These are phyloP conservation scores for Kalmanozyma brasiliensis DNA, from an alignment of 1,284 basidiomycete species.

Conservation along the genomic window DNA sequence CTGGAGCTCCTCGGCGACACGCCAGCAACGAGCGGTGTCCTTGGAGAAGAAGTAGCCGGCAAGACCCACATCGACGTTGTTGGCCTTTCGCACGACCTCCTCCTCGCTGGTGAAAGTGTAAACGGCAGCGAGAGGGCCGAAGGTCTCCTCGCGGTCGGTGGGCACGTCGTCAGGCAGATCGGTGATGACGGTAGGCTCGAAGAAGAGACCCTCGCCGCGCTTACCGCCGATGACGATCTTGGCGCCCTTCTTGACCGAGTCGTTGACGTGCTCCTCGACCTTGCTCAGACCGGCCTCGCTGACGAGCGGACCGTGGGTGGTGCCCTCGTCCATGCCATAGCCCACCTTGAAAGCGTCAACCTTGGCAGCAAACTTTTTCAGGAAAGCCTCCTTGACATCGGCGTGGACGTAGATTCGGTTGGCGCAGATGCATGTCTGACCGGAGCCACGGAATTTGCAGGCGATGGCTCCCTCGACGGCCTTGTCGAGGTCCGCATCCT, in stretches of 20 bases:
- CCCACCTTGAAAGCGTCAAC: conserved; percentile 92
- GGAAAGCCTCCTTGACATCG: conserved; percentile 80
- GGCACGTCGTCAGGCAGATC: conserved; percentile 79
- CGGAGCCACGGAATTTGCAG: conserved; percentile 91
- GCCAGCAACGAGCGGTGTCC: conserved; percentile 89
- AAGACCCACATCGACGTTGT: conserved; percentile 84
- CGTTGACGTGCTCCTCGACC: conserved; percentile 85
- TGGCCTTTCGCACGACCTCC: conserved; percentile 86
- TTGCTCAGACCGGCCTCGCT: conserved; percentile 87
- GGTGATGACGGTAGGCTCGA: conserved; percentile 86
- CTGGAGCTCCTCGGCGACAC: conserved; percentile 96
- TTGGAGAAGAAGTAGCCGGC: conserved; percentile 73
- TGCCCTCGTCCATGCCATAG: conserved; percentile 79
- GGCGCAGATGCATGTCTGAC: conserved; percentile 84
- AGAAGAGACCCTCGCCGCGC: conserved; percentile 76
- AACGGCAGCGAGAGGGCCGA: conserved; percentile 69
- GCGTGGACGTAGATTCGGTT: conserved; percentile 74
- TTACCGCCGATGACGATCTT: conserved; percentile 88
- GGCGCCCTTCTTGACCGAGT: conserved; percentile 84
- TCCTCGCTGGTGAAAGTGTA: conserved; percentile 90
- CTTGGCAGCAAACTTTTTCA: conserved; percentile 80
- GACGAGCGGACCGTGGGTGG: conserved; percentile 92
- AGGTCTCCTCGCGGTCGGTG: conserved; percentile 65
- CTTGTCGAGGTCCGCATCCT: conserved; percentile 91
- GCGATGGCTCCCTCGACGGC: conserved; percentile 88